Evolutionary conservation across 495 filamentous ascomycete species (phyloP).

Genomic region (Geoglossum glabrum): DNA sequence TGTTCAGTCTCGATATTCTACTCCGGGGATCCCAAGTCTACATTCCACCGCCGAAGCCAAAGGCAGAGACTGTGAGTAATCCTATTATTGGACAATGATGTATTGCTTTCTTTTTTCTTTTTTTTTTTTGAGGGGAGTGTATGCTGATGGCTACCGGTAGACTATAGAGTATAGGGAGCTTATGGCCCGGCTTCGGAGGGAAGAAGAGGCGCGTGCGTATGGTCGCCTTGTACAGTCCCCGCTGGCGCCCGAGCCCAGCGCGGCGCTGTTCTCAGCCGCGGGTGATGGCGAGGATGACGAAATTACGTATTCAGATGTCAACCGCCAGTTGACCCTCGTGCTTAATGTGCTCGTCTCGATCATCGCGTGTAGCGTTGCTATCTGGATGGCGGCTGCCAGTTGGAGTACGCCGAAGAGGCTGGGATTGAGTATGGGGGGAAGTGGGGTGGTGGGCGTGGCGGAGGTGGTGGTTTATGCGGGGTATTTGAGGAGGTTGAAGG

Average conservation of each 20-base stretch:
- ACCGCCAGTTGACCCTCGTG: constrained; percentile 53
- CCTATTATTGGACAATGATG: neutral
- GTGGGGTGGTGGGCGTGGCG: constrained; percentile 54
- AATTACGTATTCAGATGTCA: constrained; percentile 34
- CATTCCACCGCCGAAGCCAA: constrained; percentile 42
- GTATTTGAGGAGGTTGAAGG: constrained; percentile 57
- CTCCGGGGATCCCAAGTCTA: constrained; percentile 57
- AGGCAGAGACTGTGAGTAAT: constrained; percentile 50
- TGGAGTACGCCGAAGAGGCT: constrained; percentile 51
- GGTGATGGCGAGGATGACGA: constrained; percentile 17
- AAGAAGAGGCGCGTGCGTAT: constrained; percentile 64
- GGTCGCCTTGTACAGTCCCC: constrained; percentile 47
- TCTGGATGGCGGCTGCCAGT: constrained; percentile 51
- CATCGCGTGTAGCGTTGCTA: constrained; percentile 43
- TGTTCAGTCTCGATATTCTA: constrained; percentile 36
- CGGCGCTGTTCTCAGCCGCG: neutral
- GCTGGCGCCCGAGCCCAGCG: neutral
- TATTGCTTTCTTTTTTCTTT: too few species aligned
- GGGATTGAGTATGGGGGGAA: constrained; percentile 47
- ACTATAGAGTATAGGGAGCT: constrained; percentile 70
- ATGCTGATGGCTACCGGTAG: too few species aligned
- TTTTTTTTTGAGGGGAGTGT: too few species aligned
- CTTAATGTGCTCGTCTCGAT: constrained; percentile 57
- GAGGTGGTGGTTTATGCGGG: constrained; percentile 78
- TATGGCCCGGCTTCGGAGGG: constrained; percentile 64